A percentile compares a stretch with the other conserved stretches of the same genome.
Evolutionary conservation across 169 alveolate genomes (phyloP).

Genomic region (Eimeria sp.): DNA sequence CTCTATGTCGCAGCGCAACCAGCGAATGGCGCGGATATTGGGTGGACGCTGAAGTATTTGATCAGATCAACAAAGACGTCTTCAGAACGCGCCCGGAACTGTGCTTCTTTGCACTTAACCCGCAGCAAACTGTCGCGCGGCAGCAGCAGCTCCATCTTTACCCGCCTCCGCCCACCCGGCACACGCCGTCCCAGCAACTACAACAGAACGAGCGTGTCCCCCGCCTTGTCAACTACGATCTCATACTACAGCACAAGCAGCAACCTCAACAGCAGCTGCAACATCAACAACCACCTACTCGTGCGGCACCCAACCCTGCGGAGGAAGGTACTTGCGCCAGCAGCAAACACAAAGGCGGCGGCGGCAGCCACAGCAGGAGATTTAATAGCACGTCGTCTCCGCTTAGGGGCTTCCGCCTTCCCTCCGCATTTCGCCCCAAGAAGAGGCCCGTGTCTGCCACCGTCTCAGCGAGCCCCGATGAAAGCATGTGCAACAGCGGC

Average conservation of each 20-base stretch:
- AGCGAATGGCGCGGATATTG: constrained; percentile 84
- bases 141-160: constrained; percentile 76
- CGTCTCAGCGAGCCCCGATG: constrained; percentile 21
- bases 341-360: constrained; percentile 14
- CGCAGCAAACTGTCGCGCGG: constrained; percentile 32
- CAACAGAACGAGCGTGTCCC: neutral
- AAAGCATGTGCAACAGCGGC: constrained; percentile 44
- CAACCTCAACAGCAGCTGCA: constrained; percentile 29
- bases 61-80: constrained; percentile 84
- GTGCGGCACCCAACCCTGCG: neutral
- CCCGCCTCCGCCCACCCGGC: constrained; percentile 55
- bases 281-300: neutral
- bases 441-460: neutral
- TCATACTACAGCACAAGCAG: constrained; percentile 53
- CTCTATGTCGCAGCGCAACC: constrained; percentile 71
- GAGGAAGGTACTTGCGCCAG: neutral
- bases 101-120: constrained; percentile 76
- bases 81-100: constrained; percentile 86
- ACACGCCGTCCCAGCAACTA: constrained; percentile 26
- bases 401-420: constrained; percentile 51
- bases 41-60: constrained; percentile 83
- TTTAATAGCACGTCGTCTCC: constrained; percentile 34
- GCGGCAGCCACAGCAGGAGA: constrained; percentile 46
- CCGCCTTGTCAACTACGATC: constrained; percentile 46
- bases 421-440: constrained; percentile 54